These are phyloP conservation scores for Linum lewisii DNA, from an alignment of 345 rosid species.

Conservation along the genomic window DNA sequence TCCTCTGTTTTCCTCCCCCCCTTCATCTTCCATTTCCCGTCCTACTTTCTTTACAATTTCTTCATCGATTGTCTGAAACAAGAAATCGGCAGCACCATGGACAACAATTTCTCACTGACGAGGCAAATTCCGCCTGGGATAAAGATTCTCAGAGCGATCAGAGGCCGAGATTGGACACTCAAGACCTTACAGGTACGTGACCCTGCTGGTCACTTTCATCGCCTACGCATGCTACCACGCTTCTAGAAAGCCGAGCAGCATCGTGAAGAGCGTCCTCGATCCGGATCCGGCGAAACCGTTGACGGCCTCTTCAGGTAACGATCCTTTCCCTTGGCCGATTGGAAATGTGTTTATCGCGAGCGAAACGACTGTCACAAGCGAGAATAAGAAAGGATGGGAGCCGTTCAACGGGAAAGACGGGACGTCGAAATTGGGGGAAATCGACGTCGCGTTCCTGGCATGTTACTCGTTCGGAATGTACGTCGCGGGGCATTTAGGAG, in stretches of 20 bases:
- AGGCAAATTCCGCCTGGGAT: conserved; percentile 72
- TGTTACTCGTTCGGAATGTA: conserved; percentile 85
- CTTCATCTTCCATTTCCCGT: too few species aligned
- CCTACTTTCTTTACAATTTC: too few species aligned
- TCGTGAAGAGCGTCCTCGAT: conserved; percentile 75
- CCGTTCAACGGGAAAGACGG: conserved; percentile 69
- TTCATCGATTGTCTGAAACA: not conserved
- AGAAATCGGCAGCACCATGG: conserved; percentile 18
- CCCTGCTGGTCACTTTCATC: conserved; percentile 66
- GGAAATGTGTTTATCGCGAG: conserved; percentile 47
- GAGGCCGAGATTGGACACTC: conserved; percentile 65
- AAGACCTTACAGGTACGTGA: conserved; percentile 52
- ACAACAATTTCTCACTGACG: conserved; percentile 17
- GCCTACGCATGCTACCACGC: conserved; percentile 94
- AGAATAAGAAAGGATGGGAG: conserved; percentile 46
- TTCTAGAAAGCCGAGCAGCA: conserved; percentile 83
- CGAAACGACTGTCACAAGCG: conserved; percentile 4
- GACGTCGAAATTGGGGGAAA: conserved; percentile 77
- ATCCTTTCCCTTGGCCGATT: conserved; percentile 58
- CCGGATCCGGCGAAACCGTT: conserved; percentile 32
- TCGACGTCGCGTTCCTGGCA: conserved; percentile 80
- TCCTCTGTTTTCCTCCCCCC: too few species aligned
- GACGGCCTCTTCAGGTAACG: not conserved
- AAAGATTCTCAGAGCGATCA: conserved; percentile 34
- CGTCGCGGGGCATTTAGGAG: conserved; percentile 90